Conservation (phyloP, 2,329 filamentous ascomycete species). For the Epichloe sylvatica region DNA sequence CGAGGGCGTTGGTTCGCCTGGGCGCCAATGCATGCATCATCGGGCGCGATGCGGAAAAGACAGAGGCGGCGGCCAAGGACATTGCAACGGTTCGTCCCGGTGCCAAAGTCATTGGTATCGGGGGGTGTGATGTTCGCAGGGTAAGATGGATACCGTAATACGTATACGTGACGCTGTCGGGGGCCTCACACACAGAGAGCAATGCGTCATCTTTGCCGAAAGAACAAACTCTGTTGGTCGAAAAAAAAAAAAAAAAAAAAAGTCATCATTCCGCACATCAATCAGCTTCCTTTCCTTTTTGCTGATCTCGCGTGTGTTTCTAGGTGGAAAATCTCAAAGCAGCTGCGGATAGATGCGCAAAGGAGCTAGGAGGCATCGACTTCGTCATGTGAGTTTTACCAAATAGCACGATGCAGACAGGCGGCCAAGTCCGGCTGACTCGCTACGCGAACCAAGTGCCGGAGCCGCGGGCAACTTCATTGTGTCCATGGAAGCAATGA, state of each 20-base stretch:
- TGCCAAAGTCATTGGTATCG: slow-evolving; percentile 75
- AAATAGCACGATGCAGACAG: no score
- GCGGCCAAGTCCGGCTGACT: not conserved
- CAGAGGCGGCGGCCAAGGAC: slow-evolving; percentile 62
- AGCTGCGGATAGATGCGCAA: slow-evolving; percentile 65
- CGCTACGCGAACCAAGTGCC: slow-evolving; percentile 38
- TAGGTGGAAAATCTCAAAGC: slow-evolving; percentile 28
- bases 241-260: no score
- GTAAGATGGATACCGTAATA: slow-evolving; percentile 22
- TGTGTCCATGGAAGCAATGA: slow-evolving; percentile 67
- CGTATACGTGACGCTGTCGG: not conserved
- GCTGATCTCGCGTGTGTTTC: not conserved
- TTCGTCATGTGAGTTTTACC: slow-evolving; percentile 60
- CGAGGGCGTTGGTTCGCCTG: slow-evolving; percentile 76
- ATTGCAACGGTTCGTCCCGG: slow-evolving; percentile 68
- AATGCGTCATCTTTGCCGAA: no score
- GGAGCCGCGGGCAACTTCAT: slow-evolving; percentile 95
- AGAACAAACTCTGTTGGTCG: no score
- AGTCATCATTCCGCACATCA: no score
- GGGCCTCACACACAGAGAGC: no score
- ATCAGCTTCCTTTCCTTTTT: not conserved
- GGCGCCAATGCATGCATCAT: slow-evolving; percentile 91
- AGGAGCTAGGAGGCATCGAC: slow-evolving; percentile 78
- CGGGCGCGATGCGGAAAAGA: slow-evolving; percentile 80
- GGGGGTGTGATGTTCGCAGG: slow-evolving; percentile 64